Evolutionary conservation across 2,329 filamentous ascomycete species (phyloP), one percentile per base, ranked within the genome.

Genomic region (Neonectria neomacrospora): DNA sequence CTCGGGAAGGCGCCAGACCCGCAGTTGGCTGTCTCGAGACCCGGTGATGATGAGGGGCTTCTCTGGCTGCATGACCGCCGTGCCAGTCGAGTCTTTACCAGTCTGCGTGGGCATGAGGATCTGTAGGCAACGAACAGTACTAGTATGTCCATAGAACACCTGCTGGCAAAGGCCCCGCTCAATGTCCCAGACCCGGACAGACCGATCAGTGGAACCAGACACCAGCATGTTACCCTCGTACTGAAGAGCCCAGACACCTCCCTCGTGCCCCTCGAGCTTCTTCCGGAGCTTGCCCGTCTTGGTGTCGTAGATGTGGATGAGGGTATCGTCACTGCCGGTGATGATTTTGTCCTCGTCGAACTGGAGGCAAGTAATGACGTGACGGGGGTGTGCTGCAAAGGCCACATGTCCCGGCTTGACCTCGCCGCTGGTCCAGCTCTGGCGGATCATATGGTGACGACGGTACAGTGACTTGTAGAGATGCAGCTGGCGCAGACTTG

Each of bases 171-270:
- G 87, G 1, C 94, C 96, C 72, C 91, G 91, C 74, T 97, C 93
- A 67, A 99, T 97, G 76, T 99, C 95, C 96, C 96, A 99, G 0
- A 99, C 95, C n/a, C 96, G 90, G n/a, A 99, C 96, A 11, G 96
- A 97, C 50, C 96, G 87, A 79, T 99, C 96, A 0, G 96, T 99
- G 7, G 94, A 97, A 2, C 96, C 96, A 16, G 96, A 99, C 2
- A 99, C 96, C 20, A 99, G 82, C 16, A 92, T 93, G 75, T 98
- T 97, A 54, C 94, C 95, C 75, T 97, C 91, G 75, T 98, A 99
- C 77, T 98, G 94, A 56, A 99, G 81, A 30, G 96, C 96, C 96
- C 96, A 99, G 1, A 99, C 96, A 48, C 96, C 96, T 34, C 96
- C 96, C 78, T 99, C 96, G 71, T 99, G 96, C 2, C 96, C 96